Evolutionary conservation across 164 flowering plant species (phyloP).

Genomic region (Taxillus chinensis): DNA sequence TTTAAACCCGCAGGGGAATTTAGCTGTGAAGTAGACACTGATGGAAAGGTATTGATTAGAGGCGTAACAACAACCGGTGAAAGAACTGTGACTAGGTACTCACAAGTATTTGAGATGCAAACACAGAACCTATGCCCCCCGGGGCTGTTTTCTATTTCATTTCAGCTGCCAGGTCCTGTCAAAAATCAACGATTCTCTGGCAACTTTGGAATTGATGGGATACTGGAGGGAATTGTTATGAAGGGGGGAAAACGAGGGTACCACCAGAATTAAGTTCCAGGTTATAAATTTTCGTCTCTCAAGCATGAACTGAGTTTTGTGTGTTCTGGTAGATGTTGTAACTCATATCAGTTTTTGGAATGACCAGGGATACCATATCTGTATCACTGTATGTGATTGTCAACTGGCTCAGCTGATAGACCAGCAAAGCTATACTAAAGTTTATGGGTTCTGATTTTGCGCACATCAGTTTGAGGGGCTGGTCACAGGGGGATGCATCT

Average conservation of each 20-base stretch:
- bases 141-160: conserved; percentile 49
- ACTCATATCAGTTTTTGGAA: no score
- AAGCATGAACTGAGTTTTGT: background rate
- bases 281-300: background rate
- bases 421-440: no score
- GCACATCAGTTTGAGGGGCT: no score
- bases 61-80: conserved; percentile 63
- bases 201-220: conserved; percentile 54
- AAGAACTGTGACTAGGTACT: conserved; percentile 24
- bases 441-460: no score
- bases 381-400: no score
- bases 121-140: conserved; percentile 54
- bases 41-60: conserved; percentile 46
- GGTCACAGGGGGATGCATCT: no score
- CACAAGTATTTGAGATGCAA: conserved; percentile 44
- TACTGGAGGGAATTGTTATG: conserved; percentile 54
- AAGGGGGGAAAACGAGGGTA: conserved; percentile 15
- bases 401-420: no score
- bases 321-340: background rate
- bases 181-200: conserved; percentile 39
- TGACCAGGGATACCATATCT: no score
- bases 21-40: conserved; percentile 43
- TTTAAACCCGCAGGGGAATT: conserved; percentile 38
- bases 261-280: background rate
- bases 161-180: conserved; percentile 74